These are phyloP conservation scores for Picea sitchensis DNA, from an alignment of 75 land plant species.

Conservation along the genomic window DNA sequence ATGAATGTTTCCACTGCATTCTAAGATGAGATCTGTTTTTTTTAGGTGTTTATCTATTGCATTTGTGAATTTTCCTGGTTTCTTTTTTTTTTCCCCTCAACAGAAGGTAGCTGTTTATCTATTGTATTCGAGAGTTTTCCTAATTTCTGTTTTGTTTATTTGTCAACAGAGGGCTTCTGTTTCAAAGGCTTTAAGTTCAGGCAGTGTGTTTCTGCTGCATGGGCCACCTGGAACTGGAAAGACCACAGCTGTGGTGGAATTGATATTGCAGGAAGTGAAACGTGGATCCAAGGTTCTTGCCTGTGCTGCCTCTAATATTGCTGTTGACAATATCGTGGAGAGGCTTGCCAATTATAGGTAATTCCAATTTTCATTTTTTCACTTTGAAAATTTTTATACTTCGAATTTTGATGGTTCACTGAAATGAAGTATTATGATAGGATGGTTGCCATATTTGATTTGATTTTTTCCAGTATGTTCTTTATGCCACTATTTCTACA, in stretches of 20 bases:
- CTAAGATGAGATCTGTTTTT: too few species aligned
- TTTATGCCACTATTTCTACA: neutral
- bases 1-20: too few species aligned
- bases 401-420: neutral
- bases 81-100: too few species aligned
- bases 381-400: neutral
- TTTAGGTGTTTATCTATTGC: too few species aligned
- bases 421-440: neutral
- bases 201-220: slow-evolving; percentile 85
- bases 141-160: neutral
- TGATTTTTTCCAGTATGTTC: neutral
- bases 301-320: slow-evolving; percentile 99
- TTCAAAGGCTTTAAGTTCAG: slow-evolving; percentile 69
- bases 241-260: slow-evolving; percentile 94
- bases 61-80: too few species aligned
- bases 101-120: too few species aligned
- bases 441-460: neutral
- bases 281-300: slow-evolving; percentile 91
- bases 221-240: slow-evolving; percentile 99
- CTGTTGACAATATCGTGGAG: slow-evolving; percentile 98
- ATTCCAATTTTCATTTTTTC: neutral
- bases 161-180: slow-evolving; percentile 75
- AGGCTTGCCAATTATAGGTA: slow-evolving; percentile 87
- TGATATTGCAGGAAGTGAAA: slow-evolving; percentile 95
- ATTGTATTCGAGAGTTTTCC: too few species aligned